phyloP scores from a whole-genome alignment of 495 filamentous ascomycete genomes.

The Penicillium flavigenum region DNA sequence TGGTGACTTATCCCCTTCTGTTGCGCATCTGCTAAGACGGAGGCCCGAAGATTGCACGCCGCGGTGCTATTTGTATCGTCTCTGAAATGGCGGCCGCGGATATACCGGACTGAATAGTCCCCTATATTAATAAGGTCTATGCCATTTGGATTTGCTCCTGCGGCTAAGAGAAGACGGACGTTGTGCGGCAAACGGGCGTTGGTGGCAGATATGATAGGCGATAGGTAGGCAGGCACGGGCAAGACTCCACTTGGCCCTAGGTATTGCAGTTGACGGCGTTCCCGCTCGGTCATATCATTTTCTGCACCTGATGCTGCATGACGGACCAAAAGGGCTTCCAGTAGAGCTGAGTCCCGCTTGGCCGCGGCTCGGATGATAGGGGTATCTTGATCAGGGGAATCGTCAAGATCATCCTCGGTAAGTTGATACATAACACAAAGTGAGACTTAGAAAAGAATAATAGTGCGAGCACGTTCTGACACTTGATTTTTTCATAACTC shows the following conservation, averaged over 20 bases:
- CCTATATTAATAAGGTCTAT: background rate
- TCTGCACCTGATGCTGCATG: background rate
- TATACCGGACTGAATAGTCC: background rate
- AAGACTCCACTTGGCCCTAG: background rate
- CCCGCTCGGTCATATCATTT: background rate
- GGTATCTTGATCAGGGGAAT: background rate
- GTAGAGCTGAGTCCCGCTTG: background rate
- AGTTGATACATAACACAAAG: conserved; percentile 3
- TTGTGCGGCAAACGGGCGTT: conserved; percentile 1
- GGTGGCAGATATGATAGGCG: background rate
- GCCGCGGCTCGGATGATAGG: background rate
- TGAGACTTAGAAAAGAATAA: background rate
- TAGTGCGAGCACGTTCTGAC: background rate
- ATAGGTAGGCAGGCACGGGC: background rate
- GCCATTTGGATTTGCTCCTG: background rate
- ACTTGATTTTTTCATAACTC: background rate
- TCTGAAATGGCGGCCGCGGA: background rate
- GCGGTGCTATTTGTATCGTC: background rate
- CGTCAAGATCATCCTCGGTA: background rate
- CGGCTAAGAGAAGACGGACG: conserved; percentile 1
- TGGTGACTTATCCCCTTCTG: background rate
- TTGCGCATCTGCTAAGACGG: background rate
- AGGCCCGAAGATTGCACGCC: background rate
- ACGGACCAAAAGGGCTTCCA: conserved; percentile 1
- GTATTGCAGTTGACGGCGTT: background rate